Evolutionary conservation across 192 early-diverging fungal genomes (phyloP), one percentile per base, ranked within the genome.

Genomic region (Linnemannia hyalina): DNA sequence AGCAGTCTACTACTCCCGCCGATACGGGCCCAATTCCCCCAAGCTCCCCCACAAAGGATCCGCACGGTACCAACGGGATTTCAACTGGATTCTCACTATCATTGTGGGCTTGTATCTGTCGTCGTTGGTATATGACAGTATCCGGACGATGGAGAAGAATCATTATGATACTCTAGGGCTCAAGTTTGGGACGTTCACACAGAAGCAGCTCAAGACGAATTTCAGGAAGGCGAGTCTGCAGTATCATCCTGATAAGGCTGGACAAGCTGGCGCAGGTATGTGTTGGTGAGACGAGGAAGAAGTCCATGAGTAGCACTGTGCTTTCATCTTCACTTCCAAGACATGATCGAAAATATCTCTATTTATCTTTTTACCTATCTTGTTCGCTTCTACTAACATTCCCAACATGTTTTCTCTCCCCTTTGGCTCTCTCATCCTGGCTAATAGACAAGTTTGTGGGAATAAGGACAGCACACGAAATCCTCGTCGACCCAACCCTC

Each of bases 201-300:
- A 71, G n/a, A 82, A 76, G 32, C 63, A 75, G 41, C 36, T 82
- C 0, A 75, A 72, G 68, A 57, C 74, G 9, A 82, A 82, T 35
- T 82, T 82, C 29, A 29, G 69, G 70, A 75, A 72, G 52, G 73
- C 73, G 5, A 76, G 68, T 22, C 47, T 82, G 41, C 44, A 47
- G 49, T 82, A 82, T 41, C 80, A 82, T 57, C 80, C 80, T 15
- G 80, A 82, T 46, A 82, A 82, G 42, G 68, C 76, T 16, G 80
- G 69, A 23, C 49, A 52, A 52, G 20, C 49, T 6, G 18, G 49
- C 18, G 49, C 49, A 18, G 49, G 49, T 52, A 52, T 16, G 49
- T 52, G 5, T 52, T 18, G 20, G 16, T 5, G 49, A 52, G 16
- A 22, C 18, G 18, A 52, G 18, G 16, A 20, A 16, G 5, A 52